Evolutionary conservation across 805 yeast species (phyloP), one percentile per base, ranked within the genome.

Genomic region (Spathaspora girioi): DNA sequence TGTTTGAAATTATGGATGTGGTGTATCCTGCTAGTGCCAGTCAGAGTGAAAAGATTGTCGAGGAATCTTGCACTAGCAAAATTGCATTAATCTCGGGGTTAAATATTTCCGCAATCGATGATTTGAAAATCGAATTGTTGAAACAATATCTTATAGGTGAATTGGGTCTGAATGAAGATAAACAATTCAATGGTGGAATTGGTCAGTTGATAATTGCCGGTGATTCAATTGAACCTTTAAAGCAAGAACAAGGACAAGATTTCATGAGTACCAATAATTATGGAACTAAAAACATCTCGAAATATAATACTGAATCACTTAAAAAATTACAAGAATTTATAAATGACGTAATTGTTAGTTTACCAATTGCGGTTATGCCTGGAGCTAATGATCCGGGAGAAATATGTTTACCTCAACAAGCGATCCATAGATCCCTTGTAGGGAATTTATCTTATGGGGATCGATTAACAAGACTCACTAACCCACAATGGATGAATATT

Each of bases 331-430:
- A 89, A 57, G 58, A 63, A 9, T 82, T 85, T 58, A 57, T 93
- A 4, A 63, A 74, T 1, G 84, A 85, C 12, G 54, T 89, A 1
- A 68, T 84, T 2, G 66, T 75, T 7, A 73, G 86, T 1, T 67
- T 90, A 15, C 87, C 96, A 0, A 83, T 92, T 6, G 80, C 86
- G 43, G 59, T 94, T 1, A 77, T 94, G 83, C 96, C 99, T 0
- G 98, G 99, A 4, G 78, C 72, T 7, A 68, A 76, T 3, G 99
- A 94, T 65, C 97, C 97, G 0, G 83, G 89, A n/a, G 96, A 88
- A 54, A 70, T 79, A 15, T 80, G 92, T 47, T 67, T 90, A 51
- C 99, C 99, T 0, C 97, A 94, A 66, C 96, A 87, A 65, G 87
- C 96, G 1, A 63, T 94, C n/a, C 97, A 93, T 64, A 75, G 75